Conservation (phyloP, 257 asterid genomes). For the Solanum microdontum region DNA sequence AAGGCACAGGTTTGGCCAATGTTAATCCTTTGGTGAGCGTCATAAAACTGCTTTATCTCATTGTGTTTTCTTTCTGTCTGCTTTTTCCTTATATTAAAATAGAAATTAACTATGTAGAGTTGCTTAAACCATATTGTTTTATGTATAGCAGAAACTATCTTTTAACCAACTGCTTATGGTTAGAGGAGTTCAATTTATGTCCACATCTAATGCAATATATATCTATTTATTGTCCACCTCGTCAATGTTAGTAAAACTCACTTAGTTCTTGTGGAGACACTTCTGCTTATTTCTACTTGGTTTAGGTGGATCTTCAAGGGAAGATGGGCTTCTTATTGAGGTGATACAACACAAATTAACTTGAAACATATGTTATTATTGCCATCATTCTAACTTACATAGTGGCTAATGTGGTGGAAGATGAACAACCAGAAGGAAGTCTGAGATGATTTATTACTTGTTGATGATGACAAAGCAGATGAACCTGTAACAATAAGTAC, state of each 20-base stretch:
- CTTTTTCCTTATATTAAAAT: neutral
- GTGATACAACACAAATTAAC: neutral
- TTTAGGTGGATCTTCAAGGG: neutral
- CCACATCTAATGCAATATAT: neutral
- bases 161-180: neutral
- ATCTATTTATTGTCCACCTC: neutral
- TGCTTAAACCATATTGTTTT: neutral
- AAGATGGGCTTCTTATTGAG: neutral
- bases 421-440: neutral
- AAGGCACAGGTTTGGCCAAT: slow-evolving; percentile 53
- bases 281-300: neutral
- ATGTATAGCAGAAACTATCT: neutral
- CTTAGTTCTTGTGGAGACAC: neutral
- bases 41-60: neutral
- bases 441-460: neutral
- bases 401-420: neutral
- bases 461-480: neutral
- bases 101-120: neutral
- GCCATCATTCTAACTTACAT: neutral
- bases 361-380: neutral
- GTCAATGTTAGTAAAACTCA: neutral
- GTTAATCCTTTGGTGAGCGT: slow-evolving; percentile 47
- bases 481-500: neutral
- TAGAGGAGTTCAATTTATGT: neutral
- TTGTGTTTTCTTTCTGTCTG: neutral